Base-by-base conservation (phyloP, 306 rosid species). In the Medicago ruthenica region DNA sequence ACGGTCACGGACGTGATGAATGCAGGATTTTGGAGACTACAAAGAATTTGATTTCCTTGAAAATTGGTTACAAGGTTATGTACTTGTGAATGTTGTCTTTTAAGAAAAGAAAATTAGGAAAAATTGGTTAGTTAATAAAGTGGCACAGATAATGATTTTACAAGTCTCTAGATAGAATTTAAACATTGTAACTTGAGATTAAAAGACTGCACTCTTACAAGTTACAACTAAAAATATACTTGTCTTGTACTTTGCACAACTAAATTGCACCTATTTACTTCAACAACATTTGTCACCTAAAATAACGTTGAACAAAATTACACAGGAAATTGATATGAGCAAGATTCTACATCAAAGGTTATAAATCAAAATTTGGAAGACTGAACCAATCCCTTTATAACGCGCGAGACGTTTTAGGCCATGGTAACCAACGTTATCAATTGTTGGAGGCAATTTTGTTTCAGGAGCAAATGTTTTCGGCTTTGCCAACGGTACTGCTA, bases 251-350 rank as follows among this genome's bases (percentile, higher is more conserved):
- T 31, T 1, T 31, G 36, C 4, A 31, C 6, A 31, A 31, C 5
- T 31, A 31, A 31, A 31, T 4, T 31, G 36, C 36, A 31, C 36
- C 50, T 44, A 44, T 44, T 44, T 11, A 44, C n/a, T 44, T 44
- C n/a, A 11, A 44, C 50, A 44, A 44, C 12, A 44, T 44, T 1
- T 44, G 51, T 45, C 51, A 45, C 51, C 36, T 31, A 31, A 31
- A 31, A 12, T 12, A 45, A 45, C 4, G 21, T 2, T 50, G 6
- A 11, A 45, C 44, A 37, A 65, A 66, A 54, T 27, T 13, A 24
- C 10, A 61, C 67, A 72, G 90, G 86, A 90, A 92, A 86, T 57
- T 92, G 63, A 87, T 89, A 10, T 92, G 96, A 83, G 96, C 89
- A 39, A 77, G 90, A 76, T 90, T 81, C 81, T 92, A 88, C 72